Percentiles rank a stretch among this genome's conserved stretches.
Evolutionary conservation across 2,329 filamentous ascomycete species (phyloP).

Genomic region (Tothia fuscella): DNA sequence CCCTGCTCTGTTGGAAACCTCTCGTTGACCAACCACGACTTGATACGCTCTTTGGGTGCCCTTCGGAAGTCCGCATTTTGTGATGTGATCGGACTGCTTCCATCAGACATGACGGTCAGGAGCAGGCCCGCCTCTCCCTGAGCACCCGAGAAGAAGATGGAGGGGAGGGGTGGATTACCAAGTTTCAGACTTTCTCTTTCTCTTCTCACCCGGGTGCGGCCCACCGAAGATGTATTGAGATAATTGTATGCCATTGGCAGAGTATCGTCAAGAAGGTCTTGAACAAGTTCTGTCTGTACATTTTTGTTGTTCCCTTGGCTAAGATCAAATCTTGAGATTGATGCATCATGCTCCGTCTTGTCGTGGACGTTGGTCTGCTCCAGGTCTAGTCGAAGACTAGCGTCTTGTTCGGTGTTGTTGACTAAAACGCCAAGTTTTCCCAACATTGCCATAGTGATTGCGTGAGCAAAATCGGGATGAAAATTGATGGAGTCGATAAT

Average conservation of each 20-base stretch:
- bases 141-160: background rate
- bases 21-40: conserved; percentile 1
- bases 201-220: conserved; percentile 1
- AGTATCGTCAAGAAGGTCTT: background rate
- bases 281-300: background rate
- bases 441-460: conserved; percentile 4
- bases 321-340: conserved; percentile 5
- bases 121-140: conserved; percentile 1
- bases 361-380: conserved; percentile 9
- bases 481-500: conserved; percentile 1
- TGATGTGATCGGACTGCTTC: background rate
- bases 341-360: conserved; percentile 7
- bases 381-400: conserved; percentile 3
- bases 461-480: conserved; percentile 2
- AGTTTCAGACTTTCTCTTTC: background rate
- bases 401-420: background rate
- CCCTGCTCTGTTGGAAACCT: background rate
- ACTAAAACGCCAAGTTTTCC: background rate
- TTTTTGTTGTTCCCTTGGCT: conserved; percentile 6
- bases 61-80: background rate
- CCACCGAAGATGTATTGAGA: conserved; percentile 4
- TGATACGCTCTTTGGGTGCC: background rate
- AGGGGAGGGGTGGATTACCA: conserved; percentile 3
- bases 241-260: background rate
- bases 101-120: background rate